These are phyloP conservation scores for Hypomontagnella monticulosa DNA, from an alignment of 495 filamentous ascomycete species.

Conservation along the genomic window DNA sequence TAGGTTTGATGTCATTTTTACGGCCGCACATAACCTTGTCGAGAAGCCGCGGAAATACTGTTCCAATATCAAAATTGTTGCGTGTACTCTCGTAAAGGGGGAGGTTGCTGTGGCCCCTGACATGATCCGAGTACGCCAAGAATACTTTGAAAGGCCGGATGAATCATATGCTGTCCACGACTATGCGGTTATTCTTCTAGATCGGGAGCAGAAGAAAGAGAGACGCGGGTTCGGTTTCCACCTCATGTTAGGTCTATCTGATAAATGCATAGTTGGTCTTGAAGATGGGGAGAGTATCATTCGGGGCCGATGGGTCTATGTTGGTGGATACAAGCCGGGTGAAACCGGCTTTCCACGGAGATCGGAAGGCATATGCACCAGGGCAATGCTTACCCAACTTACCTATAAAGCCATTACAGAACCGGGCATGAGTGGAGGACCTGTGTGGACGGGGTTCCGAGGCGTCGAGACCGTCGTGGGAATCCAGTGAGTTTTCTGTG, in stretches of 20 bases:
- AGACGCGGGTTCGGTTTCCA: constrained; percentile 30
- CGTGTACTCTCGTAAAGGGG: background rate
- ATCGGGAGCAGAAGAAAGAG: constrained; percentile 2
- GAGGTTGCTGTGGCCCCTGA: constrained; percentile 20
- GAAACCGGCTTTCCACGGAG: constrained; percentile 1
- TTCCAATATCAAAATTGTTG: constrained; percentile 26
- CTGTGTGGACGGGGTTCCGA: constrained; percentile 36
- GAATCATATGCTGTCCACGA: constrained; percentile 27
- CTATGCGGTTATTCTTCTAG: constrained; percentile 31
- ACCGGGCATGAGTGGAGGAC: constrained; percentile 36
- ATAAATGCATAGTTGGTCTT: background rate
- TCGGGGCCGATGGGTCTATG: constrained; percentile 5
- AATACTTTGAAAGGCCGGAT: constrained; percentile 26
- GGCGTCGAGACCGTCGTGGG: constrained; percentile 34
- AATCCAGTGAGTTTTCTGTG: constrained; percentile 27
- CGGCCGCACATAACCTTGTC: constrained; percentile 39
- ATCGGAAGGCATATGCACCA: constrained; percentile 19
- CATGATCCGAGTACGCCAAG: constrained; percentile 24
- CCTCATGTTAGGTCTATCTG: constrained; percentile 21
- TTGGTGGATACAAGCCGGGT: constrained; percentile 21
- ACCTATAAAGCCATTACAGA: constrained; percentile 26
- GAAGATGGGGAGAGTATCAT: constrained; percentile 15
- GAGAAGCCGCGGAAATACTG: constrained; percentile 13
- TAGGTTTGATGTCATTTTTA: constrained; percentile 34
- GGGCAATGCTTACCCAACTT: background rate